Percentiles rank a stretch among this genome's conserved stretches.
Conservation (phyloP, 148 eudicot genomes). For the Diospyros lotus region DNA sequence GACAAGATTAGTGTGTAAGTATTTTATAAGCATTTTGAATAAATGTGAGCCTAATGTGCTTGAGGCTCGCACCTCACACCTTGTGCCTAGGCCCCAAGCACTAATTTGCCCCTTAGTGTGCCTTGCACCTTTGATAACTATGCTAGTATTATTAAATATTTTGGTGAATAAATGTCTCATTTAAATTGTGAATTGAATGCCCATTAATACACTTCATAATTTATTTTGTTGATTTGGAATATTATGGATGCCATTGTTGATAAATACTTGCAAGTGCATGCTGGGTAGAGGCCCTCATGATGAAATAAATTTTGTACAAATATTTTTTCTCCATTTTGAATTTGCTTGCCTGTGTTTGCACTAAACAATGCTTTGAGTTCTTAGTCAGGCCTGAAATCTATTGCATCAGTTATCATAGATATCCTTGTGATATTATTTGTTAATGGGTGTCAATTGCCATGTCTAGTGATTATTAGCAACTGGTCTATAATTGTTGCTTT, state of each 20-base stretch:
- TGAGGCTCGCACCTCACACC: no score
- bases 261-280: neutral
- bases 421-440: slow-evolving; percentile 1
- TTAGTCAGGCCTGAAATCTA: slow-evolving; percentile 1
- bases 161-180: slow-evolving; percentile 1
- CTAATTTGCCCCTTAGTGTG: no score
- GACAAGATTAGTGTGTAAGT: no score
- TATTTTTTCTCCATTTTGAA: neutral
- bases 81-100: no score
- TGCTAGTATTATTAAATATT: neutral
- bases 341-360: neutral
- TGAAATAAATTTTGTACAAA: neutral
- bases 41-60: no score
- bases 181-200: neutral
- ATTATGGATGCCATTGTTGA: neutral
- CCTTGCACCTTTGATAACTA: no score
- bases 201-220: neutral
- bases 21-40: no score
- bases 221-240: neutral
- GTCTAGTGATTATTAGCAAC: neutral
- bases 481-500: slow-evolving; percentile 3
- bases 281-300: neutral
- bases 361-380: neutral
- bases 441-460: neutral
- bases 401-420: neutral